Conservation (phyloP, 2,329 filamentous ascomycete species). For the Colletotrichum echinochloae region DNA sequence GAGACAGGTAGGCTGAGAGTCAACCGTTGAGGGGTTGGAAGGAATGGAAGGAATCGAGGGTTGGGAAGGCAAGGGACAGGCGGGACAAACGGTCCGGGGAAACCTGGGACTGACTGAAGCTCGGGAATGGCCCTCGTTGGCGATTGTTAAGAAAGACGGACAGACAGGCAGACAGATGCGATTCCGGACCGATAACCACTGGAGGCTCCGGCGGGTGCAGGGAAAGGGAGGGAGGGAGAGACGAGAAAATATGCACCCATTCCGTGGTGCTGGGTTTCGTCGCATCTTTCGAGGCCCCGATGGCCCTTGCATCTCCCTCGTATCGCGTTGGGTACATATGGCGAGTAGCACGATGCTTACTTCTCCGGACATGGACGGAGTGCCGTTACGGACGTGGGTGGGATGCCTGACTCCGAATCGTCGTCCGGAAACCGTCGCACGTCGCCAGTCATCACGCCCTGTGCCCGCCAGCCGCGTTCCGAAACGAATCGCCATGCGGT, state of each 20-base stretch:
- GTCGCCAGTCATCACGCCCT: constrained; percentile 17
- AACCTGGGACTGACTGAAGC: neutral
- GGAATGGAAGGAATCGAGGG: constrained; percentile 36
- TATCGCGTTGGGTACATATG: constrained; percentile 23
- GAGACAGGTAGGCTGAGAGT: constrained; percentile 16
- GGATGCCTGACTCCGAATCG: constrained; percentile 21
- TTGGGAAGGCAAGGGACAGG: constrained; percentile 36
- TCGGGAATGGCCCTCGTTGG: constrained; percentile 24
- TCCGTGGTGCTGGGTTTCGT: constrained; percentile 24
- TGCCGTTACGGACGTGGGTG: constrained; percentile 17
- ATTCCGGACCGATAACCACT: neutral
- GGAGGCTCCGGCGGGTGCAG: neutral
- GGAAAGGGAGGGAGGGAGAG: neutral
- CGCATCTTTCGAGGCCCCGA: constrained; percentile 30
- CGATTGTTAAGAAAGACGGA: constrained; percentile 21
- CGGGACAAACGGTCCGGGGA: neutral
- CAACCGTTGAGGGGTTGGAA: constrained; percentile 19
- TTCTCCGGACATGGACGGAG: constrained; percentile 23
- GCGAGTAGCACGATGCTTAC: neutral
- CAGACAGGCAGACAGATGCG: neutral
- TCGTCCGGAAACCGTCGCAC: constrained; percentile 30
- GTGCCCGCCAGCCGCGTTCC: constrained; percentile 18
- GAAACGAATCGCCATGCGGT: constrained; percentile 30
- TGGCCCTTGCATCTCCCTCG: constrained; percentile 32
- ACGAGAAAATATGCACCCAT: constrained; percentile 26